Percentiles rank a stretch among this genome's conserved stretches.
phyloP scores from a whole-genome alignment of 176 grass and related monocot species.

The Lolium multiflorum region DNA sequence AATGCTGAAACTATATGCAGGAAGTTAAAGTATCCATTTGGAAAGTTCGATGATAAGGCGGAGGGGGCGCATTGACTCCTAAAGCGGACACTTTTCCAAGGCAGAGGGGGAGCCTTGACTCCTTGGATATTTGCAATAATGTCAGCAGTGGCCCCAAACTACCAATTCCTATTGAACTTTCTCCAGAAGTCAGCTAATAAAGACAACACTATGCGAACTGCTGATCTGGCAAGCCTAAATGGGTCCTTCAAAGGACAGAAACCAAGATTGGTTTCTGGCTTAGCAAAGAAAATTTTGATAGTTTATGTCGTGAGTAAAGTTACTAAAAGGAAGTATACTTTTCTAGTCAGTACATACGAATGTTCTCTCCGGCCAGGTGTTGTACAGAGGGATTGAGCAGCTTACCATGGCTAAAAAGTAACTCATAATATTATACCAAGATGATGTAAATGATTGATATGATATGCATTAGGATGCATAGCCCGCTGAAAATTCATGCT shows the following conservation, averaged over 20 bases:
- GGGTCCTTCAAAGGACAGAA: slow-evolving; percentile 83
- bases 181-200: slow-evolving; percentile 56
- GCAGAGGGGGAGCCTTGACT: no score
- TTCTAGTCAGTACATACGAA: slow-evolving; percentile 30
- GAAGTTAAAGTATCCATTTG: no score
- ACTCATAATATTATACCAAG: no score
- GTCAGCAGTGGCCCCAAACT: slow-evolving; percentile 31
- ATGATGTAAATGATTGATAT: not conserved
- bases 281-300: slow-evolving; percentile 74
- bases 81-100: no score
- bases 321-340: slow-evolving; percentile 11
- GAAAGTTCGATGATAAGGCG: no score
- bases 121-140: slow-evolving; percentile 43
- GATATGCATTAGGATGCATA: no score
- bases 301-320: slow-evolving; percentile 16
- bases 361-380: slow-evolving; percentile 53
- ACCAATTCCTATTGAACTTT: slow-evolving; percentile 25
- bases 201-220: slow-evolving; percentile 47
- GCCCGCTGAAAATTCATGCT: no score
- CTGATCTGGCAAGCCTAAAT: slow-evolving; percentile 62
- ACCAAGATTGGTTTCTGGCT: slow-evolving; percentile 66
- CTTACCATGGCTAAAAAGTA: slow-evolving; percentile 68
- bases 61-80: no score
- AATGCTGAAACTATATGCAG: no score
- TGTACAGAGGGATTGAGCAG: slow-evolving; percentile 86